These are phyloP conservation scores for Aspergillus terreus DNA, from an alignment of 2,329 filamentous ascomycete species.

Conservation along the genomic window DNA sequence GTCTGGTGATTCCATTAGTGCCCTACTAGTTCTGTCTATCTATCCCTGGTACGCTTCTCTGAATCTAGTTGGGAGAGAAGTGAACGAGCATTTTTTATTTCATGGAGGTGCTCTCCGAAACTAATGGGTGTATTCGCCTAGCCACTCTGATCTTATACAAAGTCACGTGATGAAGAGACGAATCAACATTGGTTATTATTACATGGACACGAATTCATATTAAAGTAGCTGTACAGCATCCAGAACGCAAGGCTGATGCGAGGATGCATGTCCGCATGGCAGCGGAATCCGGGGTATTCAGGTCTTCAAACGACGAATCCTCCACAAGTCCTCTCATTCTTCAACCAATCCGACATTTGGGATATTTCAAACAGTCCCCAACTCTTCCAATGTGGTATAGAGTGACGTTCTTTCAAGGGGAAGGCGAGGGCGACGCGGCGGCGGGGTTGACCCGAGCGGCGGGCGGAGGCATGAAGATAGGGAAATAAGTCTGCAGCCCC, in stretches of 20 bases:
- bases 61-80: too few relatives aligned
- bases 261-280: neutral
- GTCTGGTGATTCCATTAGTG: too few relatives aligned
- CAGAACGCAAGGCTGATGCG: neutral
- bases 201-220: neutral
- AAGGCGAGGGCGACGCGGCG: constrained; percentile 43
- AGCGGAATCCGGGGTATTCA: neutral
- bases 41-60: too few relatives aligned
- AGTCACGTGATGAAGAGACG: neutral
- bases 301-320: neutral
- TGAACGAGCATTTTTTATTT: too few relatives aligned
- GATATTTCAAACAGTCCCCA: neutral
- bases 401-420: constrained; percentile 8
- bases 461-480: constrained; percentile 60
- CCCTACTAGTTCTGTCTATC: too few relatives aligned
- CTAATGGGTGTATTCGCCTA: neutral
- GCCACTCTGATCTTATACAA: neutral
- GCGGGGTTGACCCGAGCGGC: constrained; percentile 34
- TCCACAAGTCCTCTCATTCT: neutral
- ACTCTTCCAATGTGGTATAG: constrained; percentile 5
- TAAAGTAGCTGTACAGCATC: neutral
- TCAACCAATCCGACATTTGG: neutral
- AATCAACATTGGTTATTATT: neutral
- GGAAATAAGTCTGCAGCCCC: constrained; percentile 54
- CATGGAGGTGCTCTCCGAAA: too few relatives aligned